Evolutionary conservation across 202 grass and related monocot genomes (phyloP).

Genomic region (Cymbopogon flexuosus): DNA sequence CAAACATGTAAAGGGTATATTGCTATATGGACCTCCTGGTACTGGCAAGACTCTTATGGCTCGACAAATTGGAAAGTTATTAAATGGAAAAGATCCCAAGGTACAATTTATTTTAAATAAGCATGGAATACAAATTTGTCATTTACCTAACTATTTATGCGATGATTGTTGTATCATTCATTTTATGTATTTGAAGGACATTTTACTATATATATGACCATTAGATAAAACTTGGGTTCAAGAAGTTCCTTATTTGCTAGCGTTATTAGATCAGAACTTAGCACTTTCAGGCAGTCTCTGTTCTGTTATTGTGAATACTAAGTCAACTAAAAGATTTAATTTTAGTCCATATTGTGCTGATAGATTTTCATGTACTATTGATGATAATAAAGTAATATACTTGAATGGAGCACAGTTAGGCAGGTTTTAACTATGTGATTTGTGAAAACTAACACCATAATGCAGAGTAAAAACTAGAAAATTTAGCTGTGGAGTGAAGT

Average conservation of each 20-base stretch:
- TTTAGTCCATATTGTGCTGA: not conserved
- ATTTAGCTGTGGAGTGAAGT: not conserved
- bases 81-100: conserved; percentile 95
- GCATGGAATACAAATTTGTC: conserved; percentile 11
- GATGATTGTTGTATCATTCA: not conserved
- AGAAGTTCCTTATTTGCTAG: not conserved
- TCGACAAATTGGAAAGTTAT: conserved; percentile 91
- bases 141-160: conserved; percentile 11
- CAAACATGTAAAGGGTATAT: conserved; percentile 92
- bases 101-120: conserved; percentile 39
- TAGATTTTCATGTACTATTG: conserved; percentile 1
- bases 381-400: not conserved
- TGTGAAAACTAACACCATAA: conserved; percentile 19
- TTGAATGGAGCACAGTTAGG: conserved; percentile 3
- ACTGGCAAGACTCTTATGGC: conserved; percentile 99
- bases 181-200: conserved; percentile 4
- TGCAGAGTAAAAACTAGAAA: not conserved
- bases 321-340: not conserved
- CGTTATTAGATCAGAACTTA: not conserved
- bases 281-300: not conserved
- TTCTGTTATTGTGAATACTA: not conserved
- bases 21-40: conserved; percentile 91
- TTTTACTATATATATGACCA: not conserved
- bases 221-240: not conserved
- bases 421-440: conserved; percentile 3